These are phyloP conservation scores for Yamadazyma sp. DNA, from an alignment of 805 yeast genomes.

Conservation along the genomic window DNA sequence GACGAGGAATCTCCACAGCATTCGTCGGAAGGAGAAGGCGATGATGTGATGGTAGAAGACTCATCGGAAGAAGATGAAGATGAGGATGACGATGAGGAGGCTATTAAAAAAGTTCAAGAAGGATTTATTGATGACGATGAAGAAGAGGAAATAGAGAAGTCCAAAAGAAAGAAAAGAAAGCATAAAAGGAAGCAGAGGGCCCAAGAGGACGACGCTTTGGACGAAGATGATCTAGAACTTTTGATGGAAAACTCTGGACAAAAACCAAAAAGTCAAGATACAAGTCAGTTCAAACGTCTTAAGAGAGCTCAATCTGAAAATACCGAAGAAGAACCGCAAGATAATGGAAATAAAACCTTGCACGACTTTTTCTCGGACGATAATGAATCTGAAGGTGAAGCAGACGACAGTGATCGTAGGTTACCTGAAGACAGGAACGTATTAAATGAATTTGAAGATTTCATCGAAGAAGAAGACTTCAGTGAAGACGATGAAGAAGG, in stretches of 20 bases:
- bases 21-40: conserved; percentile 35
- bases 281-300: conserved; percentile 69
- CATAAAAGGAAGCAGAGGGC: conserved; percentile 37
- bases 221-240: conserved; percentile 93
- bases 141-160: conserved; percentile 36
- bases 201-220: conserved; percentile 65
- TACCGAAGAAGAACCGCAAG: conserved; percentile 31
- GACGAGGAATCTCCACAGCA: conserved; percentile 20
- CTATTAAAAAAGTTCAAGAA: conserved; percentile 75
- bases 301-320: conserved; percentile 59
- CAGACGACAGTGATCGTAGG: conserved; percentile 21
- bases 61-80: conserved; percentile 92
- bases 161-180: conserved; percentile 32
- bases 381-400: conserved; percentile 30
- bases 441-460: conserved; percentile 89
- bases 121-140: conserved; percentile 95
- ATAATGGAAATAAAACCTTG: conserved; percentile 24
- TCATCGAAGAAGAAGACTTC: conserved; percentile 95
- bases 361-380: conserved; percentile 70
- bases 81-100: conserved; percentile 85
- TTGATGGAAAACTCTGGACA: conserved; percentile 88
- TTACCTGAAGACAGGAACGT: conserved; percentile 31
- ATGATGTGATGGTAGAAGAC: conserved; percentile 48
- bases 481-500: conserved; percentile 77
- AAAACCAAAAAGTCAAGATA: conserved; percentile 40